A percentile compares a stretch with the other conserved stretches of the same genome.
phyloP scores from a whole-genome alignment of 2,329 filamentous ascomycete species.

The Didymella arachidicola region DNA sequence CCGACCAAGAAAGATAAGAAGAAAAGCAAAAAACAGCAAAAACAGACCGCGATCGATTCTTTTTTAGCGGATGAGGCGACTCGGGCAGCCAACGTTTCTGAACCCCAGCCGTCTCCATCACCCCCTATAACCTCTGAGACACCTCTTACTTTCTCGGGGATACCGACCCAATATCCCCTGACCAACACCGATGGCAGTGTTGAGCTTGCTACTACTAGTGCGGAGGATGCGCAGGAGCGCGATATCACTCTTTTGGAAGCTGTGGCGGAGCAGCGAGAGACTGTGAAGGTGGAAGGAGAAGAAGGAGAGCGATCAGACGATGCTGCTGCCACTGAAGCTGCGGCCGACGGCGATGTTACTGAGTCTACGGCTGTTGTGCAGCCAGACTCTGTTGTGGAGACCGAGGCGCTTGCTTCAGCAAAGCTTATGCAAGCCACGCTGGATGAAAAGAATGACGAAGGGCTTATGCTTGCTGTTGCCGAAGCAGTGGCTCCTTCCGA shows the following conservation, averaged over 20 bases:
- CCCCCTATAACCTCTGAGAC: constrained; percentile 41
- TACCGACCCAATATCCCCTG: constrained; percentile 41
- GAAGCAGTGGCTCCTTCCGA: not conserved
- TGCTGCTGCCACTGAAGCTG: not conserved
- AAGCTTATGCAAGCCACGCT: constrained; percentile 4
- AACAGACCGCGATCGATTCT: constrained; percentile 30
- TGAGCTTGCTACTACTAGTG: constrained; percentile 27
- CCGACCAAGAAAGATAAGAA: constrained; percentile 29
- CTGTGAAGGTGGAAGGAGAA: not conserved
- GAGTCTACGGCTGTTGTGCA: not conserved
- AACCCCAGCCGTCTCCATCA: constrained; percentile 43
- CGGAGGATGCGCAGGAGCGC: constrained; percentile 6
- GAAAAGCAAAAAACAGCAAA: constrained; percentile 31
- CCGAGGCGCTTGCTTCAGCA: not conserved
- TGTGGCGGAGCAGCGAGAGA: constrained; percentile 12
- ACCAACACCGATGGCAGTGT: constrained; percentile 36
- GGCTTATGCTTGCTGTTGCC: not conserved
- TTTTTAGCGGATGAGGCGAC: constrained; percentile 46
- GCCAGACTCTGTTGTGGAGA: not conserved
- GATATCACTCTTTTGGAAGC: constrained; percentile 16
- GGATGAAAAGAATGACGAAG: not conserved
- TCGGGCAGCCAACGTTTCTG: constrained; percentile 44
- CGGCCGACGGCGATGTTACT: not conserved
- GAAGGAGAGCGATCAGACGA: not conserved
- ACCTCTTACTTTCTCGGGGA: constrained; percentile 39